Evolutionary conservation across 148 eudicot genomes (phyloP), one percentile per base, ranked within the genome.

Genomic region (Rhododendron ovatum): DNA sequence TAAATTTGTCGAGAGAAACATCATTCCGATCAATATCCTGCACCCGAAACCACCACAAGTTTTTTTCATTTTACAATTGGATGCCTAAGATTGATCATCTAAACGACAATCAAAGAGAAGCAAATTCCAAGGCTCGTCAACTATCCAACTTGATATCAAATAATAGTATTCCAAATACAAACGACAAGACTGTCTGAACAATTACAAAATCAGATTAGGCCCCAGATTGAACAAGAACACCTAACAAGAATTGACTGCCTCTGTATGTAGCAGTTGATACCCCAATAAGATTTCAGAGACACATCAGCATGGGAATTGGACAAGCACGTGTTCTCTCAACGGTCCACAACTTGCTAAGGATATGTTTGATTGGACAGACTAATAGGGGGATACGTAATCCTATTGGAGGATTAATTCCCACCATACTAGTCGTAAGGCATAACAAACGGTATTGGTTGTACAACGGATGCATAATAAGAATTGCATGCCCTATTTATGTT

Each of bases 1-100:
- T 94, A 87, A 96, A 95, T 89, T 91, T 93, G 93, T 86, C 89
- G 3, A 96, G 98, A 82, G 96, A 85, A 87, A 95, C 94, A 81
- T 93, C 96, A 33, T 89, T 94, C 79, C 89, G 88, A 90, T 96
- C 98, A 87, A 95, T 94, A 89, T 96, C 99, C 98, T 96, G 93
- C 83, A 88, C 50, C 37, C 85, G 78, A 89, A 41, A 59, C 50
- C 87, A 82, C 24, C 51, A 61, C 51, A 83, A 55, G 24, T 82
- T 77, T 4, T 37, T 75, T 83, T 30, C 14, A 28, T 35, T 50
- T 48, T 7, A 41, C 73, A 87, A 22, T 30, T 17, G 17, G 5
- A 77, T 8, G 51, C 22, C 15, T 43, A 53, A 59, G 55, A 65
- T 76, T 55, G 26, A 71, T 83, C 78, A 41, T 12, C 59, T 20